Evolutionary conservation across 2,329 filamentous ascomycete species (phyloP).

Genomic region (Aspergillus tanneri): DNA sequence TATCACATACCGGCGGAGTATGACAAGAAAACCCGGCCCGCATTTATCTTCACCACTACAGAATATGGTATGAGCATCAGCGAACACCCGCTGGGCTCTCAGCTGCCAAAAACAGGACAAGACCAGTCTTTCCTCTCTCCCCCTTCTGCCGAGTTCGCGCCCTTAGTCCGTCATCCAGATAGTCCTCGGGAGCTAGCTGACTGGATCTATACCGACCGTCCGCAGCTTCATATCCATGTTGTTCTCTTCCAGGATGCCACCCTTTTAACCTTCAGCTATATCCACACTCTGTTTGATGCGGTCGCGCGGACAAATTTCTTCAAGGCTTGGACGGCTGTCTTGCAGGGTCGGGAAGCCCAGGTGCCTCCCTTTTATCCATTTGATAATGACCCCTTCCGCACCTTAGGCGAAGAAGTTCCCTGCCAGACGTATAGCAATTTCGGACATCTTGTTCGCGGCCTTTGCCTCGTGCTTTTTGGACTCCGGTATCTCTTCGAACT

Average conservation of each 20-base stretch:
- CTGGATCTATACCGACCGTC: constrained; percentile 44
- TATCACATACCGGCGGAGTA: constrained; percentile 45
- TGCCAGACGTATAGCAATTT: background rate
- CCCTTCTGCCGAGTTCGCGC: constrained; percentile 1
- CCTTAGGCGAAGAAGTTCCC: constrained; percentile 17
- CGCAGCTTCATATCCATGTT: constrained; percentile 51
- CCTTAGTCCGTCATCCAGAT: constrained; percentile 16
- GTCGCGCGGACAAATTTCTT: constrained; percentile 47
- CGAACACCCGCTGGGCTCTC: constrained; percentile 43
- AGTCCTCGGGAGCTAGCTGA: constrained; percentile 42
- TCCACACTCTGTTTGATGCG: constrained; percentile 52
- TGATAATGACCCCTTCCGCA: constrained; percentile 38
- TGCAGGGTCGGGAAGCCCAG: constrained; percentile 46
- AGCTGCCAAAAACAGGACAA: constrained; percentile 2
- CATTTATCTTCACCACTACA: constrained; percentile 43
- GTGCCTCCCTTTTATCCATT: constrained; percentile 40
- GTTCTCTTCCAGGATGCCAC: constrained; percentile 53
- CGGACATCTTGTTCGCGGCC: constrained; percentile 4
- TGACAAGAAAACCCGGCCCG: constrained; percentile 36
- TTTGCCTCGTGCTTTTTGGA: constrained; percentile 26
- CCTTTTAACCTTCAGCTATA: constrained; percentile 48
- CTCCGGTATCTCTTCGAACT: constrained; percentile 37
- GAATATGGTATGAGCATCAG: constrained; percentile 37
- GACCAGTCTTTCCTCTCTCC: constrained; percentile 4
- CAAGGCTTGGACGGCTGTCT: constrained; percentile 48